Conservation (phyloP, 305 asterid genomes). For the Lippia alba region DNA sequence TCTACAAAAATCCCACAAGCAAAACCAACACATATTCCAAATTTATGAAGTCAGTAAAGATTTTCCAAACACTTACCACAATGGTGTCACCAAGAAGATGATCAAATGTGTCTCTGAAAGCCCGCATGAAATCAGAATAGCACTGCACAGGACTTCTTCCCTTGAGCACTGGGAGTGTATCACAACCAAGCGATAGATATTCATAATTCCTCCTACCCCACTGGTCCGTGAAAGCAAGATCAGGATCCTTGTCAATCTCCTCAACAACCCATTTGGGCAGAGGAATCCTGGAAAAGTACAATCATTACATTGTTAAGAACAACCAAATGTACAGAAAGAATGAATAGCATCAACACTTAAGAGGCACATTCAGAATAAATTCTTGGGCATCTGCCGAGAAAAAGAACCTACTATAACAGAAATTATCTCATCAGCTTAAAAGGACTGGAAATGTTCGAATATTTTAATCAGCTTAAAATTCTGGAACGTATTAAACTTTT, state of each 20-base stretch:
- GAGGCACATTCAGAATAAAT: background rate
- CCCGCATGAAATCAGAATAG: conserved; percentile 83
- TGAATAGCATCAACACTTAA: background rate
- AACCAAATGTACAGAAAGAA: background rate
- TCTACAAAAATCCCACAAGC: background rate
- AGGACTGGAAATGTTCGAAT: background rate
- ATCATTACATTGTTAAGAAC: background rate
- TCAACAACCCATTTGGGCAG: conserved; percentile 90
- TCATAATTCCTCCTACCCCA: conserved; percentile 95
- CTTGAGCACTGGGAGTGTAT: conserved; percentile 78
- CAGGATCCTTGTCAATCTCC: conserved; percentile 84
- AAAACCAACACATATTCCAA: background rate
- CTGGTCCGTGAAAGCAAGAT: conserved; percentile 91
- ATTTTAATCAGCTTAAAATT: background rate
- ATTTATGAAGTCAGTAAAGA: background rate
- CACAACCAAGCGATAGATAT: conserved; percentile 91
- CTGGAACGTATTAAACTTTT: background rate
- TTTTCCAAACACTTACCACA: conserved; percentile 50
- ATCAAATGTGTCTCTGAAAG: conserved; percentile 74
- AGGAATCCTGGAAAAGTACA: conserved; percentile 64
- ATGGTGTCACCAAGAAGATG: conserved; percentile 81
- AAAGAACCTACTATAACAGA: background rate
- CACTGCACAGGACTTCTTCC: conserved; percentile 91
- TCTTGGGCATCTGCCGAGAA: background rate
- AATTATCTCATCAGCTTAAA: background rate